phyloP scores from a whole-genome alignment of 768 basidiomycete species.

The Mycena pura region DNA sequence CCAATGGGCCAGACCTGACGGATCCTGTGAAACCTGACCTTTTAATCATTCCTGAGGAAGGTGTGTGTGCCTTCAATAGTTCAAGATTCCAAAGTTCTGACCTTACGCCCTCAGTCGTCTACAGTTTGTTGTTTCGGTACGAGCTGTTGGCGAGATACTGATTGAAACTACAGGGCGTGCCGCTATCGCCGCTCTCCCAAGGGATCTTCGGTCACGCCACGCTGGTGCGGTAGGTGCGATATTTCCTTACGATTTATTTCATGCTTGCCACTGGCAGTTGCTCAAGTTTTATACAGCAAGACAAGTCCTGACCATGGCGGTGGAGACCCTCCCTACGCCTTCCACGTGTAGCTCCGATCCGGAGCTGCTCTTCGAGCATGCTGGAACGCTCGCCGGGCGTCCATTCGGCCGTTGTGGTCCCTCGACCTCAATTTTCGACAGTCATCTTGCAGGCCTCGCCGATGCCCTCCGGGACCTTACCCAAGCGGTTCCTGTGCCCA shows the following conservation, averaged over 20 bases:
- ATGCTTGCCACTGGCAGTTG: conserved; percentile 10
- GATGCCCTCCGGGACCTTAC: conserved; percentile 6
- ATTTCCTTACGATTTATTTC: conserved; percentile 1
- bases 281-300: conserved; percentile 11
- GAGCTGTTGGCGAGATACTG: conserved; percentile 2
- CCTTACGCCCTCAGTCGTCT: not conserved
- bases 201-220: not conserved
- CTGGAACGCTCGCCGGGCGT: conserved; percentile 7
- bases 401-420: conserved; percentile 14
- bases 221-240: conserved; percentile 1
- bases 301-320: not conserved
- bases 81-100: conserved; percentile 2
- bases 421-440: not conserved
- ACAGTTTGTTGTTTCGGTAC: conserved; percentile 9
- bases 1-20: not conserved
- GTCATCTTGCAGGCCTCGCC: conserved; percentile 6
- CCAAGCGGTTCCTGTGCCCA: not conserved
- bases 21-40: not conserved
- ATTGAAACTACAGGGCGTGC: conserved; percentile 1
- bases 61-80: conserved; percentile 2
- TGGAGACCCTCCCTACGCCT: conserved; percentile 2
- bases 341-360: not conserved
- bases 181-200: conserved; percentile 2
- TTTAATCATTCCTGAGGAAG: not conserved
- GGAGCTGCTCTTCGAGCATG: not conserved